Base-by-base conservation (phyloP, 352 stramenopile species). In the Phytopythium litorale region DNA sequence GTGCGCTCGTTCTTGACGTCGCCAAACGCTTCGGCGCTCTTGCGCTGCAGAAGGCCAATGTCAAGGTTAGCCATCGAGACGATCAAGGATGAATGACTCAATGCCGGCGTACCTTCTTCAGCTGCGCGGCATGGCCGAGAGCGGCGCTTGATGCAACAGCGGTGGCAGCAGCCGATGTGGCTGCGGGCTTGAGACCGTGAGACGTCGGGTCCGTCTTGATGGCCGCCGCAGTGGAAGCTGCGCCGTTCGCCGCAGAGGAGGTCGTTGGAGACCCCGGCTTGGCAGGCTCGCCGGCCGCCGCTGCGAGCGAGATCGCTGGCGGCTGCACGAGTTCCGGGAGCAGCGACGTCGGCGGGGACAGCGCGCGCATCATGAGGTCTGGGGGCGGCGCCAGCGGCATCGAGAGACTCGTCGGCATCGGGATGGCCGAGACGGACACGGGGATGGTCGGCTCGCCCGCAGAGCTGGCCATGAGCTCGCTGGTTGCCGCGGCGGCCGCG, bases 281-380 rank as follows among this genome's bases (percentile, higher is more conserved):
- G 8, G 49, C 54, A 18, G 21, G 2, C 18, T 33, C 33, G 7
- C 8, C 23, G 15, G 33, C 37, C 3, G 35, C 7, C 13, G 53
- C 7, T 4, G 21, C 54, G 18, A 91, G 62, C 48, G 78, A 76
- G 16, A 88, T 60, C 21, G 75, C 57, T 4, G 78, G 60, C 1
- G 73, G 60, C 23, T 85, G 71, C 35, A 72, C 75, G 35, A 91
- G 75, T 35, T 91, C 82, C 4, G 82, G 76, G 38, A 91, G 53
- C 7, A 91, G 49, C 45, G 79, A 89, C 58, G 84, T 88, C 5
- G 82, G 82, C 51, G 82, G 82, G 0, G 82, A 91, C n/a, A 91
- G 67, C 30, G 79, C 79, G 37, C 79, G 82, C 78, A 89, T 78
- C 74, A 91, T 86, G 30, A 91, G 71, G 1, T 72, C 79, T 0